A percentile compares a stretch with the other conserved stretches of the same genome.
Evolutionary conservation across 2,329 filamentous ascomycete genomes (phyloP).

Genomic region (Xylariales sp.): DNA sequence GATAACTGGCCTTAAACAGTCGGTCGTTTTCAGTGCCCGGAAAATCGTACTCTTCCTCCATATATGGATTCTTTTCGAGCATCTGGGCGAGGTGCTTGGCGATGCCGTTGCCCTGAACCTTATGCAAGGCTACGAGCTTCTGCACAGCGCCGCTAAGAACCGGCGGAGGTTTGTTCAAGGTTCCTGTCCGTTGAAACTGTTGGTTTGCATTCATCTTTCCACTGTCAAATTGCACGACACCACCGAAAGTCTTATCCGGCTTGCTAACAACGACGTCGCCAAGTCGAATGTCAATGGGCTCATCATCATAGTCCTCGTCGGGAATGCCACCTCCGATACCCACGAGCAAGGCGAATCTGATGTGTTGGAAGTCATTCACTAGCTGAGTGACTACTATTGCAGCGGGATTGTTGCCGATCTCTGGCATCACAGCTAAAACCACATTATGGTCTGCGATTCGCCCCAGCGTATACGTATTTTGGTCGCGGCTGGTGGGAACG

Average conservation of each 20-base stretch:
- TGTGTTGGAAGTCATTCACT: neutral
- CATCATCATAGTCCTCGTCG: neutral
- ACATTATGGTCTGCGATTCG: neutral
- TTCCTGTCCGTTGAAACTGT: too few relatives aligned
- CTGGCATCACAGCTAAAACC: neutral
- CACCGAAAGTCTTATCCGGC: neutral
- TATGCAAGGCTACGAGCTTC: too few relatives aligned
- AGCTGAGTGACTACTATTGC: neutral
- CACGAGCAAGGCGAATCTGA: neutral
- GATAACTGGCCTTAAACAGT: too few relatives aligned
- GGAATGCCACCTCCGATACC: neutral
- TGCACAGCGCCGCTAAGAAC: too few relatives aligned
- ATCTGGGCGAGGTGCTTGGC: too few relatives aligned
- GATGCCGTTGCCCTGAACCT: too few relatives aligned
- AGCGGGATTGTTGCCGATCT: neutral
- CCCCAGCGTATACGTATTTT: neutral
- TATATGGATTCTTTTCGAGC: too few relatives aligned
- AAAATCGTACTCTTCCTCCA: too few relatives aligned
- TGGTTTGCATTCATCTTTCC: too few relatives aligned
- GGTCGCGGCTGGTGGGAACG: neutral
- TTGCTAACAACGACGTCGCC: conserved; percentile 2
- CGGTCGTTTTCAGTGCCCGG: too few relatives aligned
- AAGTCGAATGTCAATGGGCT: neutral
- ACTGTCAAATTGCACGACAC: conserved; percentile 1
- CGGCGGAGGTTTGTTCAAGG: too few relatives aligned